Evolutionary conservation across 176 grass and related monocot species (phyloP), one percentile per base, ranked within the genome.

Genomic region (Areca catechu): DNA sequence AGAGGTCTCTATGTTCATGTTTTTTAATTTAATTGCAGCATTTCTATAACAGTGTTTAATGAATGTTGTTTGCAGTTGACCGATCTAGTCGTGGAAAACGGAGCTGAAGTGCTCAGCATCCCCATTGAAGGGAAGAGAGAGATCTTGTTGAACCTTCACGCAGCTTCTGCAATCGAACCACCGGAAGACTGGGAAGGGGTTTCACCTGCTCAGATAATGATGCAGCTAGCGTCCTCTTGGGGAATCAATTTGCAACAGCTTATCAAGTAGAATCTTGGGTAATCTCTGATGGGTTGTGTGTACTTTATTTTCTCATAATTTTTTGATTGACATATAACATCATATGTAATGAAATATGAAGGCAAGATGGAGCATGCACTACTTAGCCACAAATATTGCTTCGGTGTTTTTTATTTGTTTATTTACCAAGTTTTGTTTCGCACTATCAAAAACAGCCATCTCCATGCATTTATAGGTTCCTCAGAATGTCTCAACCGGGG

Each of bases 161-260:
- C 85, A 43, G 78, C 71, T 75, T 81, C 78, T 1, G 81, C 50
- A 5, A 72, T 85, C 1, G 87, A 92, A 67, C 58, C 80, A 22
- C 81, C 81, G 0, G 87, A 98, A 37, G 88, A 92, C 70, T 98
- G 81, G 87, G 93, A 92, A 15, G 93, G 93, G 1, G 73, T 87
- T 14, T 71, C 75, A 7, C 87, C 93, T 0, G 53, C 88, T n/a
- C 83, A 98, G 79, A 80, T 98, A 79, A 78, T 98, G 93, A 85
- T 75, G 71, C 87, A 98, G 67, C 83, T 98, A 70, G 93, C 87
- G 22, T 85, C 87, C 16, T 90, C 87, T 1, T 92, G 93, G 93
- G 81, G 78, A 20, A 82, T 98, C 17, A 83, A 98, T 68, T 71
- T 92, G 19, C 87, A 89, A 55, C 80, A 92, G 28, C 81, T 98